These are phyloP conservation scores for Alnus glutinosa DNA, from an alignment of 306 rosid genomes.

Conservation along the genomic window DNA sequence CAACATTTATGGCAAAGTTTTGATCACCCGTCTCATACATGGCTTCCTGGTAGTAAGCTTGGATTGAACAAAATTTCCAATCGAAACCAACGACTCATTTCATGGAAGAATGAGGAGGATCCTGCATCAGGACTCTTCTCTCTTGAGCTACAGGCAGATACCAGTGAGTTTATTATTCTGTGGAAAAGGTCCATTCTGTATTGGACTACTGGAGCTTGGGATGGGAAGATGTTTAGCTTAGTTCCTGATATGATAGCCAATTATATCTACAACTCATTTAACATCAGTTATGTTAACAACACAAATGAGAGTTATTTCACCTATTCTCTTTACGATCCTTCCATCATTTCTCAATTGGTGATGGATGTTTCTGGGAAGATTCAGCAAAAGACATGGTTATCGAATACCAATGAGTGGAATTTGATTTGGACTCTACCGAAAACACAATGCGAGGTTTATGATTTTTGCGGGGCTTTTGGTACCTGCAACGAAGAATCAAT, in stretches of 20 bases:
- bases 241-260: constrained; percentile 55
- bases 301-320: constrained; percentile 53
- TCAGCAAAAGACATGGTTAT: constrained; percentile 37
- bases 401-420: constrained; percentile 36
- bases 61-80: constrained; percentile 41
- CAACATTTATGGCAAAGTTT: constrained; percentile 55
- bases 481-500: constrained; percentile 37
- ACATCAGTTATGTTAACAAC: constrained; percentile 31
- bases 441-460: constrained; percentile 46
- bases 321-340: constrained; percentile 27
- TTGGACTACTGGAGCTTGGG: constrained; percentile 52
- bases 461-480: constrained; percentile 55
- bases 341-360: constrained; percentile 16
- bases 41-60: constrained; percentile 55
- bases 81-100: constrained; percentile 41
- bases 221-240: constrained; percentile 39
- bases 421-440: constrained; percentile 54
- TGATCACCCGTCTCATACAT: constrained; percentile 60
- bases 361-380: constrained; percentile 47
- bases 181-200: constrained; percentile 43
- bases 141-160: constrained; percentile 34
- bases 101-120: constrained; percentile 57
- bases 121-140: constrained; percentile 52
- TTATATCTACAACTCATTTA: constrained; percentile 37
- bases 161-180: constrained; percentile 20